phyloP scores from a whole-genome alignment of 2,329 filamentous ascomycete species.

The Fusarium nygamai region DNA sequence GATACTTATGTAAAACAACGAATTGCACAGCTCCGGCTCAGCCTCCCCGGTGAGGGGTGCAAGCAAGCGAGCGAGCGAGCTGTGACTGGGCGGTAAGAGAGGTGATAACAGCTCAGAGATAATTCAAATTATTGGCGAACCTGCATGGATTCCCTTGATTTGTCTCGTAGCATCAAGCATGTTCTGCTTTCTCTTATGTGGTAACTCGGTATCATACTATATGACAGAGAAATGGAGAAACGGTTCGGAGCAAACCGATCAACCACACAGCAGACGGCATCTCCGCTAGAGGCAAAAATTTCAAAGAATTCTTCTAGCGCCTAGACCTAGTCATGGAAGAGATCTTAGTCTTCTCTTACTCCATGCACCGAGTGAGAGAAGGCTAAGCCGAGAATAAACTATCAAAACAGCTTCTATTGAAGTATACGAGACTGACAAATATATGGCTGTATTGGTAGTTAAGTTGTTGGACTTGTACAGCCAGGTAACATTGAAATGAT shows the following conservation, averaged over 20 bases:
- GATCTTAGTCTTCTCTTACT: neutral
- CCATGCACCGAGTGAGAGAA: neutral
- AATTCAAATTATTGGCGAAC: neutral
- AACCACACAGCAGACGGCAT: constrained; percentile 5
- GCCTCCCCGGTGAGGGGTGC: constrained; percentile 37
- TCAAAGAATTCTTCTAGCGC: constrained; percentile 19
- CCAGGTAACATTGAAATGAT: neutral
- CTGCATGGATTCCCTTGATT: neutral
- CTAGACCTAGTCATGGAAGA: neutral
- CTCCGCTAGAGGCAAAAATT: constrained; percentile 13
- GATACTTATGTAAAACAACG: constrained; percentile 19
- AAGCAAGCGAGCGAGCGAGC: constrained; percentile 23
- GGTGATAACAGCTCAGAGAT: constrained; percentile 5
- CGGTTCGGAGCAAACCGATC: constrained; percentile 8
- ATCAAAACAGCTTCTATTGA: neutral
- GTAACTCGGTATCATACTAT: neutral
- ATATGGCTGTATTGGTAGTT: neutral
- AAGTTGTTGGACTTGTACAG: neutral
- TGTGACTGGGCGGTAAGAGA: constrained; percentile 30
- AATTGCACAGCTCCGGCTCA: constrained; percentile 31
- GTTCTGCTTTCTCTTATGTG: neutral
- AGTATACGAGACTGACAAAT: neutral
- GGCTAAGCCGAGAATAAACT: neutral
- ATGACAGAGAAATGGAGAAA: neutral
- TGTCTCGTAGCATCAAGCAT: neutral